Evolutionary conservation across 306 rosid genomes (phyloP), one percentile per base, ranked within the genome.

Genomic region (Herpetospermum pedunculosum): DNA sequence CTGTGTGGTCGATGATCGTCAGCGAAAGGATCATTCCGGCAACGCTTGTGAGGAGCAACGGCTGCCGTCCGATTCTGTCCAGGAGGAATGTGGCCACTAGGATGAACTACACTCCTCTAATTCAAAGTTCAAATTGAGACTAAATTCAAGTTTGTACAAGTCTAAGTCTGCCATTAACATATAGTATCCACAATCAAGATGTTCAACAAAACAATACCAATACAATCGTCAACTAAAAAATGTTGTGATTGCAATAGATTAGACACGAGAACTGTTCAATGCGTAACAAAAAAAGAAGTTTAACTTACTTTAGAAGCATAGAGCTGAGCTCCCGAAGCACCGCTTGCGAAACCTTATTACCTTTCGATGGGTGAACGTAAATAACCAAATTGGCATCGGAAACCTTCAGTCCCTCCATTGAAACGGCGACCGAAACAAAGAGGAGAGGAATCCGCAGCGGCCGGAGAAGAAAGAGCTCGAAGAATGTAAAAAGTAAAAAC

Each of bases 371-470:
- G 70, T 89, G 92, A 47, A 94, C 30, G 70, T 80, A 75, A 1
- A 91, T 83, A 2, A 79, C 71, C 79, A 94, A 38, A 69, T 85
- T 81, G 3, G 91, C 77, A 75, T 89, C 85, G 1, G 99, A 85
- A 12, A 94, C 89, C 82, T 86, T 88, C 55, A 94, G 78, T 12
- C 95, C 85, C 75, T 91, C 96, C 97, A 94, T 92, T 49, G 75
- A 16, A 43, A 43, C 18, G 12, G 25, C 37, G 38, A 26, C 25
- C 41, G 74, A 4, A 46, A 38, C 71, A 38, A 38, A 32, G 49
- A 64, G 71, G 11, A 38, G 71, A n/a, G n/a, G 29, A 35, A 63
- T n/a, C 47, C 23, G n/a, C 40, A 6, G 23, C 40, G 59, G 47
- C 29, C 46, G 70, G 49, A 64, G 71, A 19, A 10, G 29, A 21